Conservation (phyloP, 2,329 filamentous ascomycete species). For the Ophiostoma sp. region DNA sequence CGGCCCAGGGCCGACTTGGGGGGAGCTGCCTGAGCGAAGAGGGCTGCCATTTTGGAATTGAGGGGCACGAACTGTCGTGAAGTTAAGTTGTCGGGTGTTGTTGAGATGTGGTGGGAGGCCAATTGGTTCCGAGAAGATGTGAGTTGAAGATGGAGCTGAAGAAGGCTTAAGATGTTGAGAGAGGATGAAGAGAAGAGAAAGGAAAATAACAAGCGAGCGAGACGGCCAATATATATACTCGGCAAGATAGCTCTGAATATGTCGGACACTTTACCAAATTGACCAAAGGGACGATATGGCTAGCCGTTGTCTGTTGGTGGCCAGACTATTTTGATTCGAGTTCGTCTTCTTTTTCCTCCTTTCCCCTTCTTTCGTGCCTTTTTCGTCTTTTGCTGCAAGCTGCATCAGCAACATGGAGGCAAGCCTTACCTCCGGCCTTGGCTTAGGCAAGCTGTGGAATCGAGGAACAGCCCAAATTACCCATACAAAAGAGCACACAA, state of each 20-base stretch:
- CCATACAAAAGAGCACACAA: neutral
- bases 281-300: neutral
- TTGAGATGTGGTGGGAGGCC: neutral
- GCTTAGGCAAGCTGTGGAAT: neutral
- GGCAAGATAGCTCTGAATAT: neutral
- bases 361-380: neutral
- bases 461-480: too few species aligned
- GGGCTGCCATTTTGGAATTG: constrained; percentile 31
- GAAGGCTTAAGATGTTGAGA: neutral
- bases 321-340: neutral
- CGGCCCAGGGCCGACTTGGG: constrained; percentile 62
- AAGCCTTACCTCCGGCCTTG: neutral
- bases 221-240: neutral
- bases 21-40: constrained; percentile 44
- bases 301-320: neutral
- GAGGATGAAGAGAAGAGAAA: neutral
- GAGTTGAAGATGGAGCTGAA: neutral
- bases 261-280: neutral
- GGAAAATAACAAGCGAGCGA: neutral
- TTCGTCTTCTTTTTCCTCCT: neutral
- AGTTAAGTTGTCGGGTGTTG: neutral
- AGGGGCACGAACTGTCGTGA: too few species aligned
- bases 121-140: neutral
- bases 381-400: neutral
- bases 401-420: neutral